Evolutionary conservation across 148 eudicot species (phyloP).

Genomic region (Gaultheria prostrata): DNA sequence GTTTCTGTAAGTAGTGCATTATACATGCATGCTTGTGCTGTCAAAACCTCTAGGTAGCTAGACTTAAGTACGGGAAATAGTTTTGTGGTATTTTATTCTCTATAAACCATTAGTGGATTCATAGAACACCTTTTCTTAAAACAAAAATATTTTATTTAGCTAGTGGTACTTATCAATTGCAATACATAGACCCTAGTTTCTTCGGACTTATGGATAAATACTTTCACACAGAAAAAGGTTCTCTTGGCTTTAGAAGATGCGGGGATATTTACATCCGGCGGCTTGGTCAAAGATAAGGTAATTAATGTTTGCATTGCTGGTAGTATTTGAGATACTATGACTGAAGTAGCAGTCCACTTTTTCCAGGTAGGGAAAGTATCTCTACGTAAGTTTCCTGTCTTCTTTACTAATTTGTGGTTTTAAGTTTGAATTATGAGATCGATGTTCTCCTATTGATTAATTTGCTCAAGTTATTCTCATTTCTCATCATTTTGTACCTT

Average conservation of each 20-base stretch:
- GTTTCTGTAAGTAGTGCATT: too few species aligned
- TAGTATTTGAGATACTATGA: not conserved
- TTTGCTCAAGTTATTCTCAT: not conserved
- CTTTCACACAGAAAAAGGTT: slow-evolving; percentile 70
- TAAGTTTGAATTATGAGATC: not conserved
- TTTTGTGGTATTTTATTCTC: not conserved
- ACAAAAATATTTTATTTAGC: not conserved
- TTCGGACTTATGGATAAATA: slow-evolving; percentile 6
- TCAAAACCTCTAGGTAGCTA: too few species aligned
- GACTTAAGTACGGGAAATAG: not conserved
- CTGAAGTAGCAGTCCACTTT: not conserved
- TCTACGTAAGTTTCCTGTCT: not conserved
- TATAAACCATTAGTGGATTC: not conserved
- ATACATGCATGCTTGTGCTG: too few species aligned
- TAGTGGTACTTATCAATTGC: not conserved
- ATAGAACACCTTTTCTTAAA: not conserved
- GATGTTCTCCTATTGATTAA: not conserved
- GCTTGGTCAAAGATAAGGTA: slow-evolving; percentile 95
- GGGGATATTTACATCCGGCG: slow-evolving; percentile 83
- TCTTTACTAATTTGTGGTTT: not conserved
- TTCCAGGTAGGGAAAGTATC: not conserved
- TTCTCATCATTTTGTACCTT: not conserved
- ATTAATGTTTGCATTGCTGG: not conserved
- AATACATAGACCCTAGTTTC: not conserved
- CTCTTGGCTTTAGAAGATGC: slow-evolving; percentile 83